Percentiles rank a stretch among this genome's conserved stretches.
Evolutionary conservation across 495 filamentous ascomycete genomes (phyloP).

Genomic region (Trichoderma erinaceum): DNA sequence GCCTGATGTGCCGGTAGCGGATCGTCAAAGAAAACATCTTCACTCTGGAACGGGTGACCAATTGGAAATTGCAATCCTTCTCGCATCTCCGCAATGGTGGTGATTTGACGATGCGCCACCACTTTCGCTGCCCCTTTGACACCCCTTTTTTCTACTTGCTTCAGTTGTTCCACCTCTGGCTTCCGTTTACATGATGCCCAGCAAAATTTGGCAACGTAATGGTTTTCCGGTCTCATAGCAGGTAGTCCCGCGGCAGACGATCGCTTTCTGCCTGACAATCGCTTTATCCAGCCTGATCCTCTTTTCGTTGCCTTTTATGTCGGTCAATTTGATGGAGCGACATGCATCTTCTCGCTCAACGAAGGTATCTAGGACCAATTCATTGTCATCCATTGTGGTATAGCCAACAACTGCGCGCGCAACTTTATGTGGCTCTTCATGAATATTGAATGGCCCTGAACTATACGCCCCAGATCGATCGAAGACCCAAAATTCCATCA

Average conservation of each 20-base stretch:
- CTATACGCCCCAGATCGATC: conserved; percentile 34
- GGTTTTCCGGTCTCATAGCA: neutral
- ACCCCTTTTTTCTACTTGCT: neutral
- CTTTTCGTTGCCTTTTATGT: neutral
- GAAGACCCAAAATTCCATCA: conserved; percentile 34
- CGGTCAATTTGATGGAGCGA: neutral
- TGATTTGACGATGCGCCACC: neutral
- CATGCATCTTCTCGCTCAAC: neutral
- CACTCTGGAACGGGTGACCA: neutral
- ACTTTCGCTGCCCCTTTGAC: neutral
- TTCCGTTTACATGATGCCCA: neutral
- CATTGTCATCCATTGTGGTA: neutral
- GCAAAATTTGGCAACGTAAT: neutral
- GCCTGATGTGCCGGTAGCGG: neutral
- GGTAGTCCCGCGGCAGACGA: neutral
- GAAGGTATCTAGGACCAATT: neutral
- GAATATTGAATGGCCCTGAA: conserved; percentile 29
- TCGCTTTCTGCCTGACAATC: neutral
- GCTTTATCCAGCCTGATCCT: neutral
- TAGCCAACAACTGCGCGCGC: neutral
- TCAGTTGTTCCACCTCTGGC: neutral
- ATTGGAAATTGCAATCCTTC: neutral
- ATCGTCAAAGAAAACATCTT: neutral
- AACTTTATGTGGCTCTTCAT: conserved; percentile 20
- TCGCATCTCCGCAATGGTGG: neutral